These are phyloP conservation scores for Cyclaneusma minus DNA, from an alignment of 2,329 filamentous ascomycete genomes.

Conservation along the genomic window DNA sequence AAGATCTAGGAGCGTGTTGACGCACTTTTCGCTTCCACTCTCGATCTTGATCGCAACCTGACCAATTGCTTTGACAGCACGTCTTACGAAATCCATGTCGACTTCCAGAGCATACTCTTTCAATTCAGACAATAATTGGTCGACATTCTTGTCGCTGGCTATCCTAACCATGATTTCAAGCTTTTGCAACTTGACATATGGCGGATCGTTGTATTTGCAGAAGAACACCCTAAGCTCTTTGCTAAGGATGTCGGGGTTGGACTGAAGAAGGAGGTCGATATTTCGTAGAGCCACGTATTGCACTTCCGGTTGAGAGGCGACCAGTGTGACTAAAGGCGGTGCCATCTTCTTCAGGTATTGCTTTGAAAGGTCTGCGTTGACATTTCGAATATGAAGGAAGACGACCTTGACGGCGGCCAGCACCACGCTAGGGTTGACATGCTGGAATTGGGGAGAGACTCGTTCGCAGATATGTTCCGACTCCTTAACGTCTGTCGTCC, in stretches of 20 bases:
- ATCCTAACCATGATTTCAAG: constrained; percentile 99
- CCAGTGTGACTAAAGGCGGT: constrained; percentile 88
- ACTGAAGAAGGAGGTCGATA: constrained; percentile 89
- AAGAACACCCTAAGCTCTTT: constrained; percentile 98
- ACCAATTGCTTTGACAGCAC: constrained; percentile 89
- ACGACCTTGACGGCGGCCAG: constrained; percentile 96
- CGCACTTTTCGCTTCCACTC: constrained; percentile 83
- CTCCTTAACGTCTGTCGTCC: constrained; percentile 77
- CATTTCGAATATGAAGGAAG: constrained; percentile 84
- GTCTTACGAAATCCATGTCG: constrained; percentile 95
- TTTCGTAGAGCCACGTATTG: constrained; percentile 95
- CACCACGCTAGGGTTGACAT: constrained; percentile 94
- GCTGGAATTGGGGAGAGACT: constrained; percentile 92
- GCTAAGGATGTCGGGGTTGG: constrained; percentile 89
- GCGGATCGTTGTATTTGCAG: constrained; percentile 98
- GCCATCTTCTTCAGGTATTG: constrained; percentile 98
- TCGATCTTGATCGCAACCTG: constrained; percentile 99
- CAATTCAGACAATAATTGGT: constrained; percentile 82
- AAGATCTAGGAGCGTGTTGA: constrained; percentile 81
- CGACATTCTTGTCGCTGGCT: constrained; percentile 91
- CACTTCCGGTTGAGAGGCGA: constrained; percentile 90
- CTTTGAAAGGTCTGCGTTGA: constrained; percentile 62
- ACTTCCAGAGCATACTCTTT: constrained; percentile 98
- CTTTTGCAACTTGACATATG: constrained; percentile 94
- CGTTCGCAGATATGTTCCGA: constrained; percentile 96